Evolutionary conservation across 805 yeast species (phyloP).

Genomic region (Debaryomyces hansenii): DNA sequence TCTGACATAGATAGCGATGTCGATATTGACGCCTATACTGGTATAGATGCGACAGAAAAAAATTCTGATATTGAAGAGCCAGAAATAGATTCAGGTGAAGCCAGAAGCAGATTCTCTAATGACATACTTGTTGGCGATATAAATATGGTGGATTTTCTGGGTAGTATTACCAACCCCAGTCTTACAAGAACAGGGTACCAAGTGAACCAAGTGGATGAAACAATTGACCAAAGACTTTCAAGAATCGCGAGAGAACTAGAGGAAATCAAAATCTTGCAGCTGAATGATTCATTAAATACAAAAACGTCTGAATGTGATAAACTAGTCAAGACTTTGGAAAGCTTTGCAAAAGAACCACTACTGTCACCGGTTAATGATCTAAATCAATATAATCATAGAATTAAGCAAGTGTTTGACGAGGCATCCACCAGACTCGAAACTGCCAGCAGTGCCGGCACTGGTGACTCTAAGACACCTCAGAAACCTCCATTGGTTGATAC

Average conservation of each 20-base stretch:
- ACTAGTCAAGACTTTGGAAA: conserved; percentile 6
- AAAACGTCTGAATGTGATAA: conserved; percentile 4
- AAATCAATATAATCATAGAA: conserved; percentile 4
- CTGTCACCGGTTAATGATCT: background rate
- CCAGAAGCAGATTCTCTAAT: conserved; percentile 23
- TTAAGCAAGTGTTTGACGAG: conserved; percentile 7
- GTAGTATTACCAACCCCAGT: conserved; percentile 20
- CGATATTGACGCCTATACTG: conserved; percentile 7
- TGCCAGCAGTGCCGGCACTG: background rate
- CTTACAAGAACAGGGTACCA: conserved; percentile 25
- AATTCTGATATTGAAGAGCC: conserved; percentile 15
- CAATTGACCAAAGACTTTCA: conserved; percentile 35
- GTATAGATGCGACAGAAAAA: conserved; percentile 3
- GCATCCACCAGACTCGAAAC: background rate
- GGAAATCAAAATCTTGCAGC: conserved; percentile 26
- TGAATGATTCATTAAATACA: background rate
- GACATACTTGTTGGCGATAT: conserved; percentile 19
- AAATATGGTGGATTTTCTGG: conserved; percentile 40
- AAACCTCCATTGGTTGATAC: background rate
- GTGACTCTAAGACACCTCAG: background rate
- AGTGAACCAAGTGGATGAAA: conserved; percentile 27
- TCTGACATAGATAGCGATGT: conserved; percentile 43
- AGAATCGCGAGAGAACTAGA: conserved; percentile 39
- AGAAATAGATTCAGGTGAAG: conserved; percentile 11
- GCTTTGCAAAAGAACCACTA: conserved; percentile 2